A percentile compares a stretch with the other conserved stretches of the same genome.
Evolutionary conservation across 2,329 filamentous ascomycete species (phyloP).

Genomic region (Xylariaceae sp.): DNA sequence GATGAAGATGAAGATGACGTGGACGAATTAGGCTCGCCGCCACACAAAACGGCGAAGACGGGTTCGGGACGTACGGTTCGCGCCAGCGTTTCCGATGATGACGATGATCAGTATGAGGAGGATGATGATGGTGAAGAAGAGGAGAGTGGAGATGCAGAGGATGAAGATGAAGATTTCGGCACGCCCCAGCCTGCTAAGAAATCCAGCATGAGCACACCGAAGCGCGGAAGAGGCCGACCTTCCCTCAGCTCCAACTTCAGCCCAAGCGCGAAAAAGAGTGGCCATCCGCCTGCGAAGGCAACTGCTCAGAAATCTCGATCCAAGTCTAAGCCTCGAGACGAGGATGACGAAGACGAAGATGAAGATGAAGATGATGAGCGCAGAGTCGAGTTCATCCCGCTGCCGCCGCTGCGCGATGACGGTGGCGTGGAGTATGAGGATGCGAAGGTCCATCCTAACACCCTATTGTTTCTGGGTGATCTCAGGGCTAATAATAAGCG

Average conservation of each 20-base stretch:
- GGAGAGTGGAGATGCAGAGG: slow-evolving; percentile 23
- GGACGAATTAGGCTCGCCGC: slow-evolving; percentile 11
- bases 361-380: slow-evolving; percentile 38
- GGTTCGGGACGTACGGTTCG: background rate
- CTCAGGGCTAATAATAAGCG: slow-evolving; percentile 58
- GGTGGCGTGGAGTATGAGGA: slow-evolving; percentile 48
- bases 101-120: slow-evolving; percentile 19
- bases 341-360: slow-evolving; percentile 18
- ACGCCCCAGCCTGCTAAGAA: slow-evolving; percentile 12
- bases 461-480: slow-evolving; percentile 53
- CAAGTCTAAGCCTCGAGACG: slow-evolving; percentile 23
- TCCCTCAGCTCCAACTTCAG: too few relatives aligned
- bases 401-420: slow-evolving; percentile 38
- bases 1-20: slow-evolving; percentile 18
- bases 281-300: background rate
- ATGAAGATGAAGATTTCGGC: slow-evolving; percentile 21
- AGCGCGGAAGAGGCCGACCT: slow-evolving; percentile 22
- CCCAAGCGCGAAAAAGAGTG: slow-evolving; percentile 4
- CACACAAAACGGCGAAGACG: slow-evolving; percentile 19
- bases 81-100: slow-evolving; percentile 14
- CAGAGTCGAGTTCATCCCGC: slow-evolving; percentile 39
- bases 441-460: slow-evolving; percentile 53
- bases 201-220: slow-evolving; percentile 13
- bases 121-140: slow-evolving; percentile 32
- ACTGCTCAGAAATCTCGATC: background rate